These are phyloP conservation scores for Tillandsia fasciculata DNA, from an alignment of 176 grass and related monocot genomes.

Conservation along the genomic window DNA sequence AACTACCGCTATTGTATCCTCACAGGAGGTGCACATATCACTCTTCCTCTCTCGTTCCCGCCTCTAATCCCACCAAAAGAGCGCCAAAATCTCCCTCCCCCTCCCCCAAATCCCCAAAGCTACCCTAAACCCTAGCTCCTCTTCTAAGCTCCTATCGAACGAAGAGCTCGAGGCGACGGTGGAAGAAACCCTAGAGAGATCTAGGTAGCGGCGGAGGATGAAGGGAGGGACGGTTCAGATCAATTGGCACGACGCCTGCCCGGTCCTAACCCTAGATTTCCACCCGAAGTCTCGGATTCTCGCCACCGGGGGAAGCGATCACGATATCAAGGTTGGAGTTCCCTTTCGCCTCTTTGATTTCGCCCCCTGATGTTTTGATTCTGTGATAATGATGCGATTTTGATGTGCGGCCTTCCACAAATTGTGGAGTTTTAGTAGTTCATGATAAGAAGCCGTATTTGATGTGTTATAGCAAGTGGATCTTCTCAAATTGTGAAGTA, in stretches of 20 bases:
- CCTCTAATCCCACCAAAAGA: too few relatives aligned
- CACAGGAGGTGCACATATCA: too few relatives aligned
- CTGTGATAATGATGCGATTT: not conserved
- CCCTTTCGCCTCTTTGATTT: not conserved
- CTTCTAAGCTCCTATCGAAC: not conserved
- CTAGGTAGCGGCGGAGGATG: slow-evolving; percentile 26
- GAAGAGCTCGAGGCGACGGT: not conserved
- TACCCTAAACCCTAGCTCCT: too few relatives aligned
- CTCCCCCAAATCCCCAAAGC: too few relatives aligned
- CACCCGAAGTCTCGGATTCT: slow-evolving; percentile 62
- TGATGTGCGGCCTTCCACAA: not conserved
- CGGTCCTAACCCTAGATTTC: slow-evolving; percentile 98
- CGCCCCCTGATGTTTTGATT: not conserved
- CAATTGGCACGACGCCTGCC: slow-evolving; percentile 94
- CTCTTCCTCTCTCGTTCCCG: too few relatives aligned
- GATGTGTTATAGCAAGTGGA: not conserved
- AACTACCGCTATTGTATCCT: too few relatives aligned
- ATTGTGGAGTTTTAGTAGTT: not conserved
- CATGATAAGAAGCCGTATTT: not conserved
- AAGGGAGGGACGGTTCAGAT: slow-evolving; percentile 97
- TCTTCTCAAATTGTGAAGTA: too few relatives aligned
- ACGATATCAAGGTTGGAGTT: slow-evolving; percentile 74
- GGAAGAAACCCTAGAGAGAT: not conserved
- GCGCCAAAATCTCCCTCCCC: too few relatives aligned
- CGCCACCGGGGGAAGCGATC: slow-evolving; percentile 88